A percentile compares a stretch with the other conserved stretches of the same genome.
phyloP scores from a whole-genome alignment of 2,329 filamentous ascomycete genomes.

The Coleophoma eucalyptorum region DNA sequence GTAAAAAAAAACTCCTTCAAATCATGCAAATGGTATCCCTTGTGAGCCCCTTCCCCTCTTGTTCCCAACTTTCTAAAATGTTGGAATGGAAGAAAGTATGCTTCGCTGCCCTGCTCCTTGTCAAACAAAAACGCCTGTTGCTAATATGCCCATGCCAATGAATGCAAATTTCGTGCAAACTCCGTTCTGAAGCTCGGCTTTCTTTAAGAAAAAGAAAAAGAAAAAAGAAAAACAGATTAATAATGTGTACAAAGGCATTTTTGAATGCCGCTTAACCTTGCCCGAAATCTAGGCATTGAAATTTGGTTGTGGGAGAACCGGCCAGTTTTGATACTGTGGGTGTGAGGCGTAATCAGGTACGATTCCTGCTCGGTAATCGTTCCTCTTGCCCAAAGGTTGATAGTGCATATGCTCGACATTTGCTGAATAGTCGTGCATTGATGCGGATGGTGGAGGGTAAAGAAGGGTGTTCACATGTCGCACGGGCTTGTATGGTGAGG shows the following conservation, averaged over 20 bases:
- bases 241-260: not conserved
- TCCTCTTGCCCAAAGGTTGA: slow-evolving; percentile 68
- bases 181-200: not conserved
- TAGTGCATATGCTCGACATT: slow-evolving; percentile 72
- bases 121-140: not conserved
- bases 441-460: slow-evolving; percentile 77
- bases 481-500: slow-evolving; percentile 89
- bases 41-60: not conserved
- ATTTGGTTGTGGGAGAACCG: slow-evolving; percentile 28
- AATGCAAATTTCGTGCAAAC: not conserved
- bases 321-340: slow-evolving; percentile 18
- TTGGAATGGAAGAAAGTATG: no score
- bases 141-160: not conserved
- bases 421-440: slow-evolving; percentile 71
- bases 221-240: not conserved
- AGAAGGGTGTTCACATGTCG: slow-evolving; percentile 87
- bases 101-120: not conserved
- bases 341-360: slow-evolving; percentile 53
- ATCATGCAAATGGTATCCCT: not conserved
- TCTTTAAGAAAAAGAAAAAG: not conserved
- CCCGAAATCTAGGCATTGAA: slow-evolving; percentile 23
- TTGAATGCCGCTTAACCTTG: not conserved
- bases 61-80: not conserved
- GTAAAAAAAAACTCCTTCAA: not conserved
- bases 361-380: slow-evolving; percentile 65